phyloP scores from a whole-genome alignment of 1,284 basidiomycete species.

The Leccinum subspadiceum region DNA sequence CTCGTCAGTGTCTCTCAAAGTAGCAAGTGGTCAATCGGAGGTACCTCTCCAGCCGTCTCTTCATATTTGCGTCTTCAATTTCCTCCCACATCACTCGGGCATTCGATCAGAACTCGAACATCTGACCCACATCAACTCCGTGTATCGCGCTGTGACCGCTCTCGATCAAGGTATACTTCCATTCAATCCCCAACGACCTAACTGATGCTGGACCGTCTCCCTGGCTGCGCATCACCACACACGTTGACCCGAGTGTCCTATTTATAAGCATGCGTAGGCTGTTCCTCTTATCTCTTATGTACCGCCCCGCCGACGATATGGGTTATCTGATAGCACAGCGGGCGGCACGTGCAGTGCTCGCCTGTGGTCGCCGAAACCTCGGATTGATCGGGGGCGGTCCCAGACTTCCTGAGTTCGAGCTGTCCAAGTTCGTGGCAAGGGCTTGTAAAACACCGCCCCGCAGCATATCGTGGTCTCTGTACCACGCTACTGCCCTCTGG shows the following conservation, averaged over 20 bases:
- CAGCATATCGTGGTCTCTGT: conserved; percentile 6
- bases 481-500: conserved; percentile 8
- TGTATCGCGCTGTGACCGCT: conserved; percentile 13
- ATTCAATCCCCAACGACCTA: conserved; percentile 10
- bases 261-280: conserved; percentile 4
- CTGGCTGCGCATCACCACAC: conserved; percentile 25
- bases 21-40: not conserved
- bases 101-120: conserved; percentile 13
- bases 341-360: conserved; percentile 19
- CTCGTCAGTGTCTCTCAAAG: not conserved
- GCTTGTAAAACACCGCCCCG: conserved; percentile 24
- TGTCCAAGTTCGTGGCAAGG: conserved; percentile 22
- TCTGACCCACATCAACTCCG: conserved; percentile 23
- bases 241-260: conserved; percentile 5
- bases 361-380: conserved; percentile 29
- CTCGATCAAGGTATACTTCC: conserved; percentile 21
- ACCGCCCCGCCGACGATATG: not conserved
- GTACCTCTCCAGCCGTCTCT: not conserved
- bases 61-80: conserved; percentile 1
- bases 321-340: conserved; percentile 24
- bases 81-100: conserved; percentile 5
- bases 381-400: conserved; percentile 28
- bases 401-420: conserved; percentile 16
- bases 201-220: conserved; percentile 4
- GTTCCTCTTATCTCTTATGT: conserved; percentile 12